These are phyloP conservation scores for Crithidia bombi DNA, from an alignment of 208 protist genomes.

Conservation along the genomic window DNA sequence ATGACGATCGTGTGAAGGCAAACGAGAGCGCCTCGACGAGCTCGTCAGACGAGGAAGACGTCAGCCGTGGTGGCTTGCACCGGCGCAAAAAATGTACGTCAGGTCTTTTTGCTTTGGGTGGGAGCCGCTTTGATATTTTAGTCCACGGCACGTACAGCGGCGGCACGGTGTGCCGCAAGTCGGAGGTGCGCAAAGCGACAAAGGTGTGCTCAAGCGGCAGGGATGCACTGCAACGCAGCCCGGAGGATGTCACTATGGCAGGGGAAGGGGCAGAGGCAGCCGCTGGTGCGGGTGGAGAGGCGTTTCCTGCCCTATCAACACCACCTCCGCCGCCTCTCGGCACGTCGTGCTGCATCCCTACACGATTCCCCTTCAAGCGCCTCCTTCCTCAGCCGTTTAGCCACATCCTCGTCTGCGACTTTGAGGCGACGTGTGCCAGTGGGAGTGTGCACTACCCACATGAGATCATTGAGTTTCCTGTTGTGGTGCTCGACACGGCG, in stretches of 20 bases:
- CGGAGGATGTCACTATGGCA: neutral
- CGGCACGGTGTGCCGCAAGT: constrained; percentile 29
- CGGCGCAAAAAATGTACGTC: neutral
- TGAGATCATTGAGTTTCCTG: constrained; percentile 97
- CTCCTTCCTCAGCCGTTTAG: constrained; percentile 82
- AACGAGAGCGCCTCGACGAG: neutral
- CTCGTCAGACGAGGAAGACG: constrained; percentile 1
- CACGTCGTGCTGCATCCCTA: constrained; percentile 35
- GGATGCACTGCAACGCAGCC: constrained; percentile 4
- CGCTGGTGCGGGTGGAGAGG: neutral
- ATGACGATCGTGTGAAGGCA: neutral
- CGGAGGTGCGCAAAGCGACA: constrained; percentile 42
- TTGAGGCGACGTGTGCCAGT: constrained; percentile 91
- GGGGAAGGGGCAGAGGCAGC: constrained; percentile 6
- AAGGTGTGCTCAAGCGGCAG: constrained; percentile 31
- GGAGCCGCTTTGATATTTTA: constrained; percentile 69
- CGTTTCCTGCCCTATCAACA: neutral
- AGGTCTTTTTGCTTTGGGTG: constrained; percentile 22
- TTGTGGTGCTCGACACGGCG: constrained; percentile 86
- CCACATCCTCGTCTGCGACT: constrained; percentile 92
- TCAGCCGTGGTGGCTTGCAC: neutral
- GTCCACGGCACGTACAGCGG: constrained; percentile 30
- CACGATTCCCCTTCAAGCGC: constrained; percentile 36
- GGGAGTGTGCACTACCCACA: constrained; percentile 74
- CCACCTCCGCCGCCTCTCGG: constrained; percentile 7